Percentiles rank a stretch among this genome's conserved stretches.
Evolutionary conservation across 2,329 filamentous ascomycete species (phyloP).

Genomic region (Nemania diffusa): DNA sequence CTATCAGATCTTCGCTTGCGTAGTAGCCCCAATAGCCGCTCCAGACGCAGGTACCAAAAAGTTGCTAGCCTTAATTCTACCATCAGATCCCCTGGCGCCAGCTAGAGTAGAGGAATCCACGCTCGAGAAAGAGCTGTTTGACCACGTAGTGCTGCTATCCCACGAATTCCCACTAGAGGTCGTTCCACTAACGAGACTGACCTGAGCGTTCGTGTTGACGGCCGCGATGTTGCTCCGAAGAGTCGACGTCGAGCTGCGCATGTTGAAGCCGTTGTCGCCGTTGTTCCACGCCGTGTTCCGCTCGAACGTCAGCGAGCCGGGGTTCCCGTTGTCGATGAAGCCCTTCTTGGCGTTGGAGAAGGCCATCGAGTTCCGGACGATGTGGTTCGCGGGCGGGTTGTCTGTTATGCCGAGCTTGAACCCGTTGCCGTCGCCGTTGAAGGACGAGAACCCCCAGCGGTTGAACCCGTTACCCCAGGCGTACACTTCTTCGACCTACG

Average conservation of each 20-base stretch:
- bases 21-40: conserved; percentile 54
- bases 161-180: conserved; percentile 54
- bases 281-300: conserved; percentile 60
- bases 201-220: conserved; percentile 47
- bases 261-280: conserved; percentile 54
- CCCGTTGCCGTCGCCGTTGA: conserved; percentile 59
- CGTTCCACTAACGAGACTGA: conserved; percentile 41
- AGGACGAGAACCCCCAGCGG: conserved; percentile 56
- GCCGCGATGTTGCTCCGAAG: conserved; percentile 55
- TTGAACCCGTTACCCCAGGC: conserved; percentile 60
- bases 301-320: conserved; percentile 53
- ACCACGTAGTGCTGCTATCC: conserved; percentile 53
- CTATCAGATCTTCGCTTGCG: conserved; percentile 30
- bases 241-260: conserved; percentile 51
- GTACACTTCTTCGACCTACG: conserved; percentile 52
- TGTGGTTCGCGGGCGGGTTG: conserved; percentile 55
- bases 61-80: conserved; percentile 52
- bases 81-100: conserved; percentile 50
- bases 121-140: conserved; percentile 54
- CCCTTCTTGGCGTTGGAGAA: conserved; percentile 56
- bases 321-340: conserved; percentile 59
- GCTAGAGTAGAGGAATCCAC: conserved; percentile 50
- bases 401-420: conserved; percentile 58
- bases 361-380: conserved; percentile 56
- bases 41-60: conserved; percentile 54